These are phyloP conservation scores for Venustampulla echinocandica DNA, from an alignment of 495 filamentous ascomycete genomes.

Conservation along the genomic window DNA sequence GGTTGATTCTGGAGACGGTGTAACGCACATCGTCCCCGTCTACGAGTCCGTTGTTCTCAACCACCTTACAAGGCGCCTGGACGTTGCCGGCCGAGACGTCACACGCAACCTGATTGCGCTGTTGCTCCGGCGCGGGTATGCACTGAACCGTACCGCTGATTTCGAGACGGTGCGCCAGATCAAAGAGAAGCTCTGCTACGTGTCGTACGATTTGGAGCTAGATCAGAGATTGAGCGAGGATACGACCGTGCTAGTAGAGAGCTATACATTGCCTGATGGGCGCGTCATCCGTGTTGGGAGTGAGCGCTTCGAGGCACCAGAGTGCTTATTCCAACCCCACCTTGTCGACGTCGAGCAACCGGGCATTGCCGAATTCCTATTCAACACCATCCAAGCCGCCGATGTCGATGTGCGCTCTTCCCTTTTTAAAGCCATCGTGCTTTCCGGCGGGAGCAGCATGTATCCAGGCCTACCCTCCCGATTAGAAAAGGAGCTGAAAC, in stretches of 20 bases:
- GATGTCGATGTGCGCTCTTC: constrained; percentile 91
- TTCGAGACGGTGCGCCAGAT: constrained; percentile 99
- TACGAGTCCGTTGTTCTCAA: constrained; percentile 97
- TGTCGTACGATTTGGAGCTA: constrained; percentile 94
- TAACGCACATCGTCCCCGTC: constrained; percentile 96
- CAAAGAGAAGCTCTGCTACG: constrained; percentile 99
- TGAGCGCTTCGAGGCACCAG: constrained; percentile 95
- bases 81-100: constrained; percentile 94
- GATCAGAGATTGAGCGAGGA: constrained; percentile 95
- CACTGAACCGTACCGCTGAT: constrained; percentile 94
- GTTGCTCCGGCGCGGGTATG: constrained; percentile 90
- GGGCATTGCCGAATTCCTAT: constrained; percentile 91
- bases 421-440: constrained; percentile 93
- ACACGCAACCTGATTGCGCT: constrained; percentile 95
- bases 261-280: constrained; percentile 92
- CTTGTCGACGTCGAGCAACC: constrained; percentile 96
- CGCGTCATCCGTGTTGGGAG: constrained; percentile 92
- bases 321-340: constrained; percentile 98
- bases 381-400: constrained; percentile 95
- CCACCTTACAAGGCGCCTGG: constrained; percentile 85
- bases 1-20: constrained; percentile 94
- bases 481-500: constrained; percentile 97
- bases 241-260: constrained; percentile 94
- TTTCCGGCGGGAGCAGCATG: constrained; percentile 96
- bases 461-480: constrained; percentile 92